These are phyloP conservation scores for Mortierella sp. DNA, from an alignment of 371 early-diverging fungal genomes.

Conservation along the genomic window DNA sequence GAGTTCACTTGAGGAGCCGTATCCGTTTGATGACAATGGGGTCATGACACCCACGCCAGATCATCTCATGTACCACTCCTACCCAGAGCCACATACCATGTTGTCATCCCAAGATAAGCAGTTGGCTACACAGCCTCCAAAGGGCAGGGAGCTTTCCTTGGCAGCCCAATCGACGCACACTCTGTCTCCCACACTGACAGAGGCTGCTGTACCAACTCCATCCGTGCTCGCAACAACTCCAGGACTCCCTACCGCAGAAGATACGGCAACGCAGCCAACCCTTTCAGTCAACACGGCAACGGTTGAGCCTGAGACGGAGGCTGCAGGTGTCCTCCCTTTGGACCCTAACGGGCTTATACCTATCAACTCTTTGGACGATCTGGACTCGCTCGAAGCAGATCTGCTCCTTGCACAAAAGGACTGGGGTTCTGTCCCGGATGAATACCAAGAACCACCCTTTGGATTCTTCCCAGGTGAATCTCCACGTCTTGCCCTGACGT, in stretches of 20 bases:
- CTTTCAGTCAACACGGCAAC: neutral
- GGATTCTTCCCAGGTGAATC: conserved; percentile 54
- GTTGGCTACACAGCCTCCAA: neutral
- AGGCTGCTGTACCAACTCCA: conserved; percentile 20
- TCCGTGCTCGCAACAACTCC: conserved; percentile 4
- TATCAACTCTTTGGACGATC: conserved; percentile 39
- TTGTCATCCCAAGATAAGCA: neutral
- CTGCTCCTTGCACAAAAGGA: conserved; percentile 48
- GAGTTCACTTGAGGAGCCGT: conserved; percentile 28
- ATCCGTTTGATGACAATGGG: conserved; percentile 32
- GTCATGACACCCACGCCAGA: conserved; percentile 24
- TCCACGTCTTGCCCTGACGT: conserved; percentile 43
- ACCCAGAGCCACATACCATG: conserved; percentile 14
- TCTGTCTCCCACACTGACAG: conserved; percentile 31
- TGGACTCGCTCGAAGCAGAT: conserved; percentile 49
- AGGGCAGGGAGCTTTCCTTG: conserved; percentile 34
- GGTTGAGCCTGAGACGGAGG: conserved; percentile 3
- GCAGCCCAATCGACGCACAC: conserved; percentile 37
- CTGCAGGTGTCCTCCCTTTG: too few species aligned
- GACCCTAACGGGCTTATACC: too few species aligned
- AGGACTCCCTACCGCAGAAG: conserved; percentile 6
- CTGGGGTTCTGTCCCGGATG: conserved; percentile 52
- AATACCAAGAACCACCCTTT: conserved; percentile 55
- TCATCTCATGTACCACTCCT: conserved; percentile 8
- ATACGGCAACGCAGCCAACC: neutral